These are phyloP conservation scores for Marasmius sp. DNA, from an alignment of 1,284 basidiomycete genomes.

Conservation along the genomic window DNA sequence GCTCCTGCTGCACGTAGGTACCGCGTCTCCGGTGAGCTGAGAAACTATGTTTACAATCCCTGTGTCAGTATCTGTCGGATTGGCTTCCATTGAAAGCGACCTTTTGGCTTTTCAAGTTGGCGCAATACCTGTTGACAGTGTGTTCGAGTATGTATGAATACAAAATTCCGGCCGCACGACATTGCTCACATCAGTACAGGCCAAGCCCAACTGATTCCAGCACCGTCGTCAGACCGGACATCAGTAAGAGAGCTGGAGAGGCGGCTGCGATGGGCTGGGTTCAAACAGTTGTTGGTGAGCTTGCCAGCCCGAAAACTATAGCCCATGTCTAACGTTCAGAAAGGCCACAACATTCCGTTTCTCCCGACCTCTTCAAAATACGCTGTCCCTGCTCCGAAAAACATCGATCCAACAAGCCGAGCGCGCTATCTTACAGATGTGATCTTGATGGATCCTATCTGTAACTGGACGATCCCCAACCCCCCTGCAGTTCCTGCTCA, in stretches of 20 bases:
- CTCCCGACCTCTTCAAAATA: neutral
- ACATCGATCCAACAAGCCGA: neutral
- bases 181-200: neutral
- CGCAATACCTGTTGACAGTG: neutral
- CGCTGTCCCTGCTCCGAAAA: neutral
- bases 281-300: neutral
- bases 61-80: neutral
- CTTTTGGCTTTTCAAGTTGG: neutral
- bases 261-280: neutral
- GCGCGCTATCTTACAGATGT: neutral
- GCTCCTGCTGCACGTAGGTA: neutral
- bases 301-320: neutral
- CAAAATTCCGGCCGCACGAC: neutral
- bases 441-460: neutral
- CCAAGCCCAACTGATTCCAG: neutral
- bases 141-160: neutral
- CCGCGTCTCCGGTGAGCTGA: too few relatives aligned
- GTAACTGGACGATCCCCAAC: neutral
- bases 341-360: neutral
- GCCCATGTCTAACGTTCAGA: neutral
- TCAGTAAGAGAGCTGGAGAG: neutral
- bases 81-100: neutral
- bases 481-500: neutral
- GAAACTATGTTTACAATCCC: neutral
- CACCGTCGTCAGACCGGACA: neutral